Percentiles rank a stretch among this genome's conserved stretches.
These are phyloP conservation scores for Nicotiana rustica DNA, from an alignment of 305 asterid species.

Conservation along the genomic window DNA sequence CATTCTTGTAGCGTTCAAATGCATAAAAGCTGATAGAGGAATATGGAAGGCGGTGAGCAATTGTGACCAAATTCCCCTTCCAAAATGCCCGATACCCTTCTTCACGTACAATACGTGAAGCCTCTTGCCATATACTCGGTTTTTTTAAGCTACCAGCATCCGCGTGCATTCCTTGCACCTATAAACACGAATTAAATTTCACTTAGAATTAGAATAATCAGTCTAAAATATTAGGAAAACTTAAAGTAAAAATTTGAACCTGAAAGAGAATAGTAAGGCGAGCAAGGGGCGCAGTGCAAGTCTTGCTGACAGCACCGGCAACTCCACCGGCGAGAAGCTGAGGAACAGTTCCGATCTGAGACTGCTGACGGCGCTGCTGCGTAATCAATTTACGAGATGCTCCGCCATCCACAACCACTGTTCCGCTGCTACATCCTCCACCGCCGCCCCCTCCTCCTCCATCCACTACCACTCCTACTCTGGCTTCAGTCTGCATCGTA, in stretches of 20 bases:
- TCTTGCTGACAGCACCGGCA: conserved; percentile 92
- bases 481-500: conserved; percentile 79
- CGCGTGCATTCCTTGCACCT: conserved; percentile 88
- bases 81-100: conserved; percentile 89
- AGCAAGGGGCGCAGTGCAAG: conserved; percentile 92
- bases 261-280: conserved; percentile 90
- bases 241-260: conserved; percentile 46
- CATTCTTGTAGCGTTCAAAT: conserved; percentile 89
- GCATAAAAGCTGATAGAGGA: conserved; percentile 86
- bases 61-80: conserved; percentile 93
- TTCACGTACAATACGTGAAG: conserved; percentile 68
- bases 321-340: conserved; percentile 89
- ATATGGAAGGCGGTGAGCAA: conserved; percentile 88
- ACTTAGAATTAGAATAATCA: not conserved
- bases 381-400: conserved; percentile 41
- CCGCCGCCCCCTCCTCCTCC: conserved; percentile 47
- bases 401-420: conserved; percentile 59
- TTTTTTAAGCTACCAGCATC: conserved; percentile 60
- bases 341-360: conserved; percentile 64
- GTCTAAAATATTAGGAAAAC: not conserved
- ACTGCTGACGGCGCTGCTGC: conserved; percentile 45
- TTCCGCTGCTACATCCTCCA: conserved; percentile 45
- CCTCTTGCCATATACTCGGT: conserved; percentile 75
- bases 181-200: conserved; percentile 26
- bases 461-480: conserved; percentile 72